phyloP scores from a whole-genome alignment of 805 yeast genomes.

The Wickerhamomyces sydowiorum region DNA sequence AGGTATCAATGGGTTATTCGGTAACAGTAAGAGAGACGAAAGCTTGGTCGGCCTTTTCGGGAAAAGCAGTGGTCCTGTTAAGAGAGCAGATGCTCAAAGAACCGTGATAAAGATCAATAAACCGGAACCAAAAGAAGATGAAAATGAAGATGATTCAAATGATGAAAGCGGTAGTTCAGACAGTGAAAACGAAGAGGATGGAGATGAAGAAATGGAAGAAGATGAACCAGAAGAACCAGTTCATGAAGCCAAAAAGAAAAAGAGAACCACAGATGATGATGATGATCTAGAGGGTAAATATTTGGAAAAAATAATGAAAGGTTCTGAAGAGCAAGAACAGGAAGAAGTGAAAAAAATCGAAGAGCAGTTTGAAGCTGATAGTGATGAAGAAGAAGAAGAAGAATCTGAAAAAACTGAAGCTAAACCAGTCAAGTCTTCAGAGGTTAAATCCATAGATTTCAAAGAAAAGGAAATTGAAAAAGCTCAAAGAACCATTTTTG shows the following conservation, averaged over 20 bases:
- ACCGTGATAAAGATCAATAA: constrained; percentile 26
- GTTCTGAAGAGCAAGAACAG: constrained; percentile 21
- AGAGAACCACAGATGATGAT: constrained; percentile 26
- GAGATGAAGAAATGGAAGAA: constrained; percentile 14
- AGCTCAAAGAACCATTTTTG: constrained; percentile 80
- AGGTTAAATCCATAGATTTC: constrained; percentile 50
- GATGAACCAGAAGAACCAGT: constrained; percentile 18
- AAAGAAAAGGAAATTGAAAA: constrained; percentile 71
- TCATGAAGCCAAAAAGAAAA: constrained; percentile 12
- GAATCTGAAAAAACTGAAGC: constrained; percentile 21
- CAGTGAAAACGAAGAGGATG: constrained; percentile 20
- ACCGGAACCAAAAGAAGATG: constrained; percentile 5
- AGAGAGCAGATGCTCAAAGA: constrained; percentile 28
- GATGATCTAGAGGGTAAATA: constrained; percentile 53
- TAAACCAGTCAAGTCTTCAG: constrained; percentile 15
- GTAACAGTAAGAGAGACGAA: constrained; percentile 25
- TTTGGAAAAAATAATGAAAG: constrained; percentile 41
- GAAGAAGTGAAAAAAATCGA: constrained; percentile 19
- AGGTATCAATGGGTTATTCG: constrained; percentile 27
- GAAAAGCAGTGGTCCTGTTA: constrained; percentile 43
- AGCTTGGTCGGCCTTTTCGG: constrained; percentile 29
- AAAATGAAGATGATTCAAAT: constrained; percentile 16
- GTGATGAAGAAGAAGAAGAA: constrained; percentile 22
- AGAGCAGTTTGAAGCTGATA: constrained; percentile 12
- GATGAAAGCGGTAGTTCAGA: constrained; percentile 10